Percentiles rank a stretch among this genome's conserved stretches.
phyloP scores from a whole-genome alignment of 2,329 filamentous ascomycete species.

The Alternaria gaisen region DNA sequence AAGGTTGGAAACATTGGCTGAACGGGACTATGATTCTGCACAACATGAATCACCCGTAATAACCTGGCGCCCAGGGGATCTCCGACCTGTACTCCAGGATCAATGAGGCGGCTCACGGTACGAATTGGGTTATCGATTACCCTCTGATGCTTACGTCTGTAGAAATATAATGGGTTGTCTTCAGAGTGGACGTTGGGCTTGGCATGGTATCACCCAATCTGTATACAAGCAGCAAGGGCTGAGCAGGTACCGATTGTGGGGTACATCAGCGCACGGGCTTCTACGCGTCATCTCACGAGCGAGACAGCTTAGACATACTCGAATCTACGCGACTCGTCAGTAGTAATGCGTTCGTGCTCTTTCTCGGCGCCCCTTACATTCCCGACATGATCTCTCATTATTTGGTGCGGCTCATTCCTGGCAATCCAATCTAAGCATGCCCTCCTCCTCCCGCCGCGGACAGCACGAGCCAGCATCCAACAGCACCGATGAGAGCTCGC shows the following conservation, averaged over 20 bases:
- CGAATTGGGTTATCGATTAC: not conserved
- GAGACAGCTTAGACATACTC: conserved; percentile 1
- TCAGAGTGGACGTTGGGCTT: not conserved
- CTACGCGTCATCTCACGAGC: conserved; percentile 18
- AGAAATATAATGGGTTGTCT: not conserved
- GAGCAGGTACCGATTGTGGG: conserved; percentile 8
- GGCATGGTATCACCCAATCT: not conserved
- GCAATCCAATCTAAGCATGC: conserved; percentile 20
- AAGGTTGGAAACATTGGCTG: not conserved
- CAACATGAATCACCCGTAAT: not conserved
- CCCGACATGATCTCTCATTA: conserved; percentile 9
- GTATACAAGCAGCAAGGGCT: not conserved
- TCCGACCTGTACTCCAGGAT: not conserved
- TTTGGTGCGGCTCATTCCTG: not conserved
- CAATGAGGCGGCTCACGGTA: not conserved
- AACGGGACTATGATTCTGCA: not conserved
- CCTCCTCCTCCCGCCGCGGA: conserved; percentile 23
- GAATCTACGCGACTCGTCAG: not conserved
- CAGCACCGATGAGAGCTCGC: conserved; percentile 34
- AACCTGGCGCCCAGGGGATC: not conserved
- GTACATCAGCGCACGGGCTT: conserved; percentile 22
- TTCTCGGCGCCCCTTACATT: not conserved
- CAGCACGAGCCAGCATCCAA: conserved; percentile 24
- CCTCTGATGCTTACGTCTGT: not conserved
- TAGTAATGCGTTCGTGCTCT: conserved; percentile 7